Evolutionary conservation across 2,329 filamentous ascomycete species (phyloP).

Genomic region (Colletotrichum sp.): DNA sequence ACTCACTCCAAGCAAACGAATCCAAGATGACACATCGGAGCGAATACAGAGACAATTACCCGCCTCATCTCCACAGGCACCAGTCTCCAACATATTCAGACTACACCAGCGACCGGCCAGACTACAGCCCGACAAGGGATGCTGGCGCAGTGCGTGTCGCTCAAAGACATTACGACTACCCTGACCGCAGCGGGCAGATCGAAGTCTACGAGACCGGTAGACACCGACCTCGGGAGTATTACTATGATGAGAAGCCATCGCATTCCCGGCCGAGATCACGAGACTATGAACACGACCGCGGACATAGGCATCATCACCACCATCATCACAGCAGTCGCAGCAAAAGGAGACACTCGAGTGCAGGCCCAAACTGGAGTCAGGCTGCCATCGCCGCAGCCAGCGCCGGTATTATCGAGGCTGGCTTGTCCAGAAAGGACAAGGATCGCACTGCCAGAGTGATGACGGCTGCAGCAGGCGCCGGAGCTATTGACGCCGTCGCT

Average conservation of each 20-base stretch:
- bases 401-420: conserved; percentile 9
- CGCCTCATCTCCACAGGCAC: background rate
- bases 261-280: background rate
- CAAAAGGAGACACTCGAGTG: background rate
- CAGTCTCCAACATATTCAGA: background rate
- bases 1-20: background rate
- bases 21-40: background rate
- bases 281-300: background rate
- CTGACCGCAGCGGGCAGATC: background rate
- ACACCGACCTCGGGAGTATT: background rate
- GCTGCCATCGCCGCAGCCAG: conserved; percentile 7
- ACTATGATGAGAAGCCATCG: background rate
- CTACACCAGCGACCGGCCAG: background rate
- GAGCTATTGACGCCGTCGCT: background rate
- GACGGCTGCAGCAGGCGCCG: conserved; percentile 10
- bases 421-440: background rate
- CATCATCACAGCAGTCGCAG: background rate
- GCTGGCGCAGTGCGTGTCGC: background rate
- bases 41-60: background rate
- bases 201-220: background rate
- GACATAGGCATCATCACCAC: background rate
- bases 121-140: background rate
- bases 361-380: background rate
- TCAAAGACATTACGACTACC: background rate
- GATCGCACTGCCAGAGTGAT: background rate